Percentiles rank a stretch among this genome's conserved stretches.
Conservation (phyloP, 2,329 filamentous ascomycete genomes). For the Aureobasidium sp. region DNA sequence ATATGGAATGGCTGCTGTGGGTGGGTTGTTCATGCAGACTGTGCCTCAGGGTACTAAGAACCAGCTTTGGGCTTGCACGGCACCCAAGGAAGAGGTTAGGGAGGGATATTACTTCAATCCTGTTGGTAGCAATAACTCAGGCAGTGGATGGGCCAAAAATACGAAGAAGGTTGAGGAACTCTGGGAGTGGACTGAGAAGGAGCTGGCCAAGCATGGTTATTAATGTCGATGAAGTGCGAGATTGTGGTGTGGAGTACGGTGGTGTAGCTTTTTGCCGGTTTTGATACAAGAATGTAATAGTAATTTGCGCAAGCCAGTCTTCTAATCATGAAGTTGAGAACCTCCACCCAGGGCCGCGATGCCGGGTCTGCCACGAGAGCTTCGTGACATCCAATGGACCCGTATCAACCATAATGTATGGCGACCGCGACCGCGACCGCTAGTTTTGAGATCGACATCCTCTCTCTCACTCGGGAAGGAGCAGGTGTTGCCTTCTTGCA, state of each 20-base stretch:
- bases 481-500: too few relatives aligned
- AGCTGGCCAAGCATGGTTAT: conserved; percentile 14
- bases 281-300: background rate
- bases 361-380: background rate
- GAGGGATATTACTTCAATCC: conserved; percentile 38
- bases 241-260: background rate
- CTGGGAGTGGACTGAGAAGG: conserved; percentile 29
- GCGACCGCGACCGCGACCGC: too few relatives aligned
- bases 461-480: too few relatives aligned
- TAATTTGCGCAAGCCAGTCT: background rate
- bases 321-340: background rate
- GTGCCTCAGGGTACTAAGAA: conserved; percentile 29
- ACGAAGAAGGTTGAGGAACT: conserved; percentile 24
- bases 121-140: conserved; percentile 23
- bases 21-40: conserved; percentile 15
- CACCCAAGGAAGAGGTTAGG: conserved; percentile 24
- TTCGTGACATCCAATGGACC: background rate
- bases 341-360: background rate
- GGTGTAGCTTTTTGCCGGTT: background rate
- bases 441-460: too few relatives aligned
- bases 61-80: conserved; percentile 35
- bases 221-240: background rate
- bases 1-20: conserved; percentile 21
- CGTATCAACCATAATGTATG: too few relatives aligned
- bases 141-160: conserved; percentile 18